phyloP scores from a whole-genome alignment of 225 moss, liverwort and hornwort species.

The Lunularia cruciata region DNA sequence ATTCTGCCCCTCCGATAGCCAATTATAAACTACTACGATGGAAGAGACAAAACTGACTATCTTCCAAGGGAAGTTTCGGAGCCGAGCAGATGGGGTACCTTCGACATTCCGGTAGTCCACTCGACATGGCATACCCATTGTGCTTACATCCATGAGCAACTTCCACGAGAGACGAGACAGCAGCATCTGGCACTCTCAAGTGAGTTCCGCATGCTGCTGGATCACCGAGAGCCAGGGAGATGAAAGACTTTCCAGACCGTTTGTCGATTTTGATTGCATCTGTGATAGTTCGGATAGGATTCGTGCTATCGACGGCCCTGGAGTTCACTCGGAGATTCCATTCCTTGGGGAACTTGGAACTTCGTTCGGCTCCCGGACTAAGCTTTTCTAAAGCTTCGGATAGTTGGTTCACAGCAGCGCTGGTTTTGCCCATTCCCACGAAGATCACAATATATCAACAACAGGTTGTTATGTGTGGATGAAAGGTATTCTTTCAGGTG shows the following conservation, averaged over 20 bases:
- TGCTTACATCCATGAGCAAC: constrained; percentile 50
- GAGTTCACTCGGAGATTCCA: constrained; percentile 61
- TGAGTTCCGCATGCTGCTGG: constrained; percentile 64
- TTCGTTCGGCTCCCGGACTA: background rate
- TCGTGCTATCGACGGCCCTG: constrained; percentile 50
- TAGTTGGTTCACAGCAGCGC: no score
- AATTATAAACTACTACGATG: no score
- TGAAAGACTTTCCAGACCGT: constrained; percentile 53
- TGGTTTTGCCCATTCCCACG: constrained; percentile 14
- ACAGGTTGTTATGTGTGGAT: no score
- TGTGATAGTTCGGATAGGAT: constrained; percentile 66
- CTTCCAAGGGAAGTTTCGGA: no score
- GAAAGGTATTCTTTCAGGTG: no score
- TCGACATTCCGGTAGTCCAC: constrained; percentile 68
- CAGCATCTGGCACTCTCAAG: constrained; percentile 62
- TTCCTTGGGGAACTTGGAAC: constrained; percentile 9
- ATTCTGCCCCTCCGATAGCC: no score
- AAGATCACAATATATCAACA: background rate
- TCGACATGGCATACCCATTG: constrained; percentile 70
- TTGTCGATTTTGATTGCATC: constrained; percentile 49
- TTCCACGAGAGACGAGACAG: constrained; percentile 62
- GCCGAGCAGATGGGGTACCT: constrained; percentile 33
- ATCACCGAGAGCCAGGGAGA: constrained; percentile 70
- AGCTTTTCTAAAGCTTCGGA: background rate
- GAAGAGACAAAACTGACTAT: no score